Evolutionary conservation across 2,329 filamentous ascomycete genomes (phyloP).

Genomic region (Penicillium sp.): DNA sequence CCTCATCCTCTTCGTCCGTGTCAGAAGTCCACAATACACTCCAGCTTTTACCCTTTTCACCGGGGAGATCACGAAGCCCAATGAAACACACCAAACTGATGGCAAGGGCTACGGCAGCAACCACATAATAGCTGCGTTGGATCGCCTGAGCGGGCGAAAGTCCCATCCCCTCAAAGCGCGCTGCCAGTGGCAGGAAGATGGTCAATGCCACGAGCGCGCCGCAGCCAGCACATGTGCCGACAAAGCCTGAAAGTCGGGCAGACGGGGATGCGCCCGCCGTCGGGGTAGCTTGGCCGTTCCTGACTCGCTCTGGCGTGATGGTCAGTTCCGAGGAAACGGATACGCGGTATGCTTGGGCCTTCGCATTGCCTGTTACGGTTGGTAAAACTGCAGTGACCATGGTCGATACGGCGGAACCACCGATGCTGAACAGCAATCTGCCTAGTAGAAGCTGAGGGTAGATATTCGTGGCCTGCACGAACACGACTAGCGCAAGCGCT

Average conservation of each 20-base stretch:
- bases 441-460: slow-evolving; percentile 87
- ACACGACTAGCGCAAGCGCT: slow-evolving; percentile 71
- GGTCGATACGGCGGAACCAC: slow-evolving; percentile 89
- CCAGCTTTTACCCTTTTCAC: slow-evolving; percentile 78
- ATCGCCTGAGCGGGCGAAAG: slow-evolving; percentile 74
- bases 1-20: slow-evolving; percentile 5
- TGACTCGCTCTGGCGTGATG: slow-evolving; percentile 56
- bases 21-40: slow-evolving; percentile 47
- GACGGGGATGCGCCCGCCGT: slow-evolving; percentile 44
- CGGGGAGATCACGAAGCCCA: slow-evolving; percentile 67
- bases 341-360: slow-evolving; percentile 47
- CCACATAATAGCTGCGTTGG: slow-evolving; percentile 82
- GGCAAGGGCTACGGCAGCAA: slow-evolving; percentile 69
- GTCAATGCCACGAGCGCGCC: slow-evolving; percentile 82
- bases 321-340: slow-evolving; percentile 62
- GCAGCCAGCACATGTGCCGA: slow-evolving; percentile 89
- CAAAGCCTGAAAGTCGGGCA: slow-evolving; percentile 76
- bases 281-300: slow-evolving; percentile 13
- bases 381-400: slow-evolving; percentile 98
- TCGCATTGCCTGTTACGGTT: slow-evolving; percentile 55
- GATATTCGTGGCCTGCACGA: slow-evolving; percentile 83
- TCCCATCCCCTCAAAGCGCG: slow-evolving; percentile 73
- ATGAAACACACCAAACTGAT: slow-evolving; percentile 76
- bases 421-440: slow-evolving; percentile 83
- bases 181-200: slow-evolving; percentile 84